These are phyloP conservation scores for Dichomitus squalens DNA, from an alignment of 1,284 basidiomycete genomes.

Conservation along the genomic window DNA sequence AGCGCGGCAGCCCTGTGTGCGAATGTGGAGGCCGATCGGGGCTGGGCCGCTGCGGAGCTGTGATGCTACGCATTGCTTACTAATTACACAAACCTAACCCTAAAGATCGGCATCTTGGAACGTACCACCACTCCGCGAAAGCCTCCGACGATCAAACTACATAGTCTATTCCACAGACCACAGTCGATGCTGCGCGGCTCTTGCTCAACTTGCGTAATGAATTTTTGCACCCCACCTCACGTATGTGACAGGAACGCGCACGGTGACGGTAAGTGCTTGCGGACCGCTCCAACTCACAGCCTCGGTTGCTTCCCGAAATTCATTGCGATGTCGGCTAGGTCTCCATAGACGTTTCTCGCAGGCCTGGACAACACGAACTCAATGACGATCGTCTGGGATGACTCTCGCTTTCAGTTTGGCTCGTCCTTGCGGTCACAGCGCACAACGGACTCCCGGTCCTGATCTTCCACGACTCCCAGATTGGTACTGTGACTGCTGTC, in stretches of 20 bases:
- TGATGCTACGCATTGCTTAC: not conserved
- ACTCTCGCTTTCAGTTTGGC: not conserved
- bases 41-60: slow-evolving; percentile 18
- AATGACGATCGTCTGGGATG: slow-evolving; percentile 7
- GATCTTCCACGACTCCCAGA: not conserved
- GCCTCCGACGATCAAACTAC: not conserved
- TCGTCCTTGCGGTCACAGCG: not conserved
- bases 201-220: not conserved
- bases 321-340: not conserved
- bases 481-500: not conserved
- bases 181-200: not conserved
- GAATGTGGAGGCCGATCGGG: not conserved
- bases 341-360: not conserved
- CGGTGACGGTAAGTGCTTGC: not conserved
- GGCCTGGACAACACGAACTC: not conserved
- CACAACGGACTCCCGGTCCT: slow-evolving; percentile 2
- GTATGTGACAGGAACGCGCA: not conserved
- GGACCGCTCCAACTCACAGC: not conserved
- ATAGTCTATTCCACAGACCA: not conserved
- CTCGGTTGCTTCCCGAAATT: not conserved
- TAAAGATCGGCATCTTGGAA: slow-evolving; percentile 8
- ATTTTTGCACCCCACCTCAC: not conserved
- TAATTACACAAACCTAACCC: not conserved
- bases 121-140: not conserved
- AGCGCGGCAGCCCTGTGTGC: not conserved